These are phyloP conservation scores for Lentithecium fluviatile DNA, from an alignment of 495 filamentous ascomycete species.

Conservation along the genomic window DNA sequence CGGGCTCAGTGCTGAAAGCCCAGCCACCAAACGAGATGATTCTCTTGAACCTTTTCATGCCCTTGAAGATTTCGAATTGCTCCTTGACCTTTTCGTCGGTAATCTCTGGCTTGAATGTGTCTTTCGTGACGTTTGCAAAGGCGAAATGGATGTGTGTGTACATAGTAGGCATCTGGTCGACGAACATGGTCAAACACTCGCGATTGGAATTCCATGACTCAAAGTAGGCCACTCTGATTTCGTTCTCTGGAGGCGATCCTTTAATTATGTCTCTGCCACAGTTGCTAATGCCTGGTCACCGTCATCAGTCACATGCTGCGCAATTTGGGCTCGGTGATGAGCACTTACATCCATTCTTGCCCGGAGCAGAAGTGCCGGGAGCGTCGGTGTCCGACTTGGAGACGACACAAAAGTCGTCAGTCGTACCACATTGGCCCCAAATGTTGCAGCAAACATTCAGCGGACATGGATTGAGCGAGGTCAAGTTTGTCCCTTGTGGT, in stretches of 20 bases:
- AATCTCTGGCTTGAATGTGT: constrained; percentile 37
- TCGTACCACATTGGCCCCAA: constrained; percentile 54
- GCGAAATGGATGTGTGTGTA: constrained; percentile 51
- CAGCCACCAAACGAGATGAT: constrained; percentile 54
- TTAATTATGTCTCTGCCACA: constrained; percentile 48
- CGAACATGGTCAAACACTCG: constrained; percentile 16
- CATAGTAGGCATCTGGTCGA: constrained; percentile 17
- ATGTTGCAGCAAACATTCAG: constrained; percentile 35
- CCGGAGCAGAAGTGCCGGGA: constrained; percentile 42
- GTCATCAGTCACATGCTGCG: background rate
- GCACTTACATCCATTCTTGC: constrained; percentile 50
- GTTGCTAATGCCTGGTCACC: constrained; percentile 32
- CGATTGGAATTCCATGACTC: constrained; percentile 17
- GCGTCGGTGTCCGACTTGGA: constrained; percentile 31
- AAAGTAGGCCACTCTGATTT: constrained; percentile 21
- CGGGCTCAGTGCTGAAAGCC: constrained; percentile 45
- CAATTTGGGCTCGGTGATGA: background rate
- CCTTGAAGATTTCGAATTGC: constrained; percentile 32
- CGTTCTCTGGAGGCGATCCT: constrained; percentile 7
- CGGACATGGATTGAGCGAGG: constrained; percentile 25
- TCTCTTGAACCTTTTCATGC: constrained; percentile 31
- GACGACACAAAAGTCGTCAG: constrained; percentile 49
- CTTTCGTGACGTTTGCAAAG: constrained; percentile 45
- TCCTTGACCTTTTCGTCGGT: constrained; percentile 19
- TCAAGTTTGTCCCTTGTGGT: constrained; percentile 19